Percentiles rank a stretch among this genome's conserved stretches.
These are phyloP conservation scores for Neonectria hederae DNA, from an alignment of 2,329 filamentous ascomycete species.

Conservation along the genomic window DNA sequence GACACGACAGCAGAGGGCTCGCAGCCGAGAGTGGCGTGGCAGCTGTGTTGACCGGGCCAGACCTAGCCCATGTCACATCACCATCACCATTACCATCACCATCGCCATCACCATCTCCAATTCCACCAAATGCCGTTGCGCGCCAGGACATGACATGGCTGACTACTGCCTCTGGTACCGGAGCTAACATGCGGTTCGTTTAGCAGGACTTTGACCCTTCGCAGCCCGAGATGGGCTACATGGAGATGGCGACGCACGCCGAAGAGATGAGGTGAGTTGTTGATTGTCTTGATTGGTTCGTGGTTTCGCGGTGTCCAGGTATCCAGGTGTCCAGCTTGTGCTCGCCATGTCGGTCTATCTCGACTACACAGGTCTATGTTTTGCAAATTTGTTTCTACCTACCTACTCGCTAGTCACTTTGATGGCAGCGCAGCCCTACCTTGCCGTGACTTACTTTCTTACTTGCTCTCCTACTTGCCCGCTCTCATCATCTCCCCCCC, in stretches of 20 bases:
- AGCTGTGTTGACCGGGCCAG: constrained; percentile 12
- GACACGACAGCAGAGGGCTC: neutral
- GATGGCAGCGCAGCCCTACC: neutral
- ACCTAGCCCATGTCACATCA: constrained; percentile 13
- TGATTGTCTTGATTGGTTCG: constrained; percentile 29
- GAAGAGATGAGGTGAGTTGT: constrained; percentile 66
- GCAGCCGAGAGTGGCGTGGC: constrained; percentile 12
- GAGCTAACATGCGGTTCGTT: constrained; percentile 38
- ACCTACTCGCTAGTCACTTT: neutral
- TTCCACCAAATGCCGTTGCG: constrained; percentile 14
- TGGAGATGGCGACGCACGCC: constrained; percentile 59
- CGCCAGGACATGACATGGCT: constrained; percentile 17
- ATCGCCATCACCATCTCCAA: too few species aligned
- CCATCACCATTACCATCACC: neutral
- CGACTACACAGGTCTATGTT: neutral
- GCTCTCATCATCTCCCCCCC: neutral
- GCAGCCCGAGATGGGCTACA: constrained; percentile 63
- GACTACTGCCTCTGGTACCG: constrained; percentile 17
- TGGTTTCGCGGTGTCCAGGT: neutral
- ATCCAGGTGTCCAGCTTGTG: constrained; percentile 10
- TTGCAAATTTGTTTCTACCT: neutral
- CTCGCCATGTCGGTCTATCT: neutral
- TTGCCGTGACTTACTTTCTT: neutral
- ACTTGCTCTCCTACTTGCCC: neutral
- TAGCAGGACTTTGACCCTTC: constrained; percentile 66